Evolutionary conservation across 495 filamentous ascomycete genomes (phyloP), one percentile per base, ranked within the genome.

Genomic region (Aspergillus sclerotioniger): DNA sequence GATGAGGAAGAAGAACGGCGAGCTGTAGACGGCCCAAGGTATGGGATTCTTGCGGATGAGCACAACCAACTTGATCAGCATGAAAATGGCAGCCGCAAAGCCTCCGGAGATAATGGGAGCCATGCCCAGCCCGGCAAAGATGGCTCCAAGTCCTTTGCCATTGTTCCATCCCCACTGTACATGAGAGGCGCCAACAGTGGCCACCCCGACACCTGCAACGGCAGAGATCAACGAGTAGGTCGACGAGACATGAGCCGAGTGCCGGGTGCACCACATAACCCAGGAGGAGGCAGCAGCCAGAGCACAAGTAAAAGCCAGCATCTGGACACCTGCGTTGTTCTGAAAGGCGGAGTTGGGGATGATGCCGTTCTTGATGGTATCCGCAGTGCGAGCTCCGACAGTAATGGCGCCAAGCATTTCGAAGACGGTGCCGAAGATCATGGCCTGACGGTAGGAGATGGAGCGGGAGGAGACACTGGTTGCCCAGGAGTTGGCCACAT

Each of bases 401-500:
- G 79, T 76, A 62, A 85, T 79, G 56, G 84, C 82, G 44, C 84
- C 84, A 15, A 79, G 61, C 62, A 78, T 77, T 60, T 91, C 89
- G 73, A 88, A 84, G 53, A 88, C 70, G 43, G 82, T 80, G 10
- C 79, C 85, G 41, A 87, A 71, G n/a, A 83, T 54, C 86, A 89
- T 89, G 51, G 87, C 87, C 74, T 87, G 84, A 44, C 78, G 53
- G 61, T 85, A 80, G n/a, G 84, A 82, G 61, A 90, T 67, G 46
- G 87, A 89, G 21, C 85, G 76, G 6, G 87, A 88, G 16, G 85
- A 85, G 50, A 89, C 86, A 61, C 80, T 84, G 54, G 87, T 89
- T 4, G 87, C 87, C 78, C 82, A 90, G 21, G 86, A 80, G 75
- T 91, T 91, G 60, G 88, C 88, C 31, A 90, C 88, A 87, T 91